Evolutionary conservation across 768 basidiomycete species (phyloP).

Genomic region (Kwoniella pini): DNA sequence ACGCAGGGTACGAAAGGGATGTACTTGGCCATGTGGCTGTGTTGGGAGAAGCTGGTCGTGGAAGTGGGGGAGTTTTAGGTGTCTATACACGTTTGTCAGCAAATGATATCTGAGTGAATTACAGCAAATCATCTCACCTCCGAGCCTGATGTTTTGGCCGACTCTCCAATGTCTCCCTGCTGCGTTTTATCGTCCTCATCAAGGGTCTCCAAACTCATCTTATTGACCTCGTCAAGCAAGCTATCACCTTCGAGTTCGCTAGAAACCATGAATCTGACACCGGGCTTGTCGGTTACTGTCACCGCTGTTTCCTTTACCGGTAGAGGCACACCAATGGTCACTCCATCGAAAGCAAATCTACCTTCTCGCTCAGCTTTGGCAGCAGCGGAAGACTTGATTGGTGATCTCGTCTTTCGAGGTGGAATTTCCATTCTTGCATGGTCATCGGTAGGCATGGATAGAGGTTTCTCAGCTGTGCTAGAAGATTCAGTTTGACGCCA

Average conservation of each 20-base stretch:
- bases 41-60: slow-evolving; percentile 26
- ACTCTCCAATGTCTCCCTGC: background rate
- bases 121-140: slow-evolving; percentile 30
- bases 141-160: slow-evolving; percentile 15
- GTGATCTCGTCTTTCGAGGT: slow-evolving; percentile 19
- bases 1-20: slow-evolving; percentile 27
- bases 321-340: slow-evolving; percentile 12
- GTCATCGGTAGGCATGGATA: background rate
- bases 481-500: slow-evolving; percentile 12
- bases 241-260: slow-evolving; percentile 52
- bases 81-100: slow-evolving; percentile 21
- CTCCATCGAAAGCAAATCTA: slow-evolving; percentile 15
- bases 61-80: slow-evolving; percentile 34
- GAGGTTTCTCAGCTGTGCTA: background rate
- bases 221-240: slow-evolving; percentile 52
- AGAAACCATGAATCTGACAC: slow-evolving; percentile 52
- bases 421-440: background rate
- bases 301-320: slow-evolving; percentile 8
- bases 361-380: slow-evolving; percentile 24
- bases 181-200: slow-evolving; percentile 33
- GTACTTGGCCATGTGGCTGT: slow-evolving; percentile 30
- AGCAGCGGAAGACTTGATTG: slow-evolving; percentile 18
- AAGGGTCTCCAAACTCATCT: slow-evolving; percentile 51
- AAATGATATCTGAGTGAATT: background rate
- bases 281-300: slow-evolving; percentile 29